phyloP scores from a whole-genome alignment of 2,329 filamentous ascomycete species.

The Aureobasidium pullulans region DNA sequence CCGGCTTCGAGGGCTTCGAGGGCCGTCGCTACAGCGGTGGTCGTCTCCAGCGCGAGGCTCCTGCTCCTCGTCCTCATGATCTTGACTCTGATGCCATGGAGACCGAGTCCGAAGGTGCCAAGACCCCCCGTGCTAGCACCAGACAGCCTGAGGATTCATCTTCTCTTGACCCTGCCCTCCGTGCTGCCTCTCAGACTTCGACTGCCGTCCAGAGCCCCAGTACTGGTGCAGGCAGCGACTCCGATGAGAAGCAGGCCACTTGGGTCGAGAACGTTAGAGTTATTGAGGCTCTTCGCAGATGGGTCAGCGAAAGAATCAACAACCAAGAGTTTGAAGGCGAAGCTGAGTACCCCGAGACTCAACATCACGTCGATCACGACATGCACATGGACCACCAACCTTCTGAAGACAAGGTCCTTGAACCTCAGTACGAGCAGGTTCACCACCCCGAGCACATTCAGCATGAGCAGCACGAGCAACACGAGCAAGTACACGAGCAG shows the following conservation, averaged over 20 bases:
- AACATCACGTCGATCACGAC: constrained; percentile 10
- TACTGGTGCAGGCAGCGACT: constrained; percentile 22
- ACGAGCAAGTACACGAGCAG: neutral
- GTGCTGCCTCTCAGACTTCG: constrained; percentile 20
- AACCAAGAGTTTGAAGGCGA: constrained; percentile 43
- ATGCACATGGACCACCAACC: constrained; percentile 15
- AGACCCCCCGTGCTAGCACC: constrained; percentile 27
- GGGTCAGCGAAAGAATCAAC: constrained; percentile 49
- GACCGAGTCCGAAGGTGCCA: constrained; percentile 31
- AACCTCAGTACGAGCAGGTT: constrained; percentile 5
- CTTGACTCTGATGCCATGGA: constrained; percentile 36
- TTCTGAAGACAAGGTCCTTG: constrained; percentile 6
- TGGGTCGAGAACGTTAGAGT: constrained; percentile 61
- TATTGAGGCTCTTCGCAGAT: constrained; percentile 52
- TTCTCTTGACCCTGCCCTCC: constrained; percentile 31
- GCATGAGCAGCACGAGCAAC: neutral
- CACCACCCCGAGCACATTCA: neutral
- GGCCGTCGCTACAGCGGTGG: constrained; percentile 56
- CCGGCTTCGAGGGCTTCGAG: constrained; percentile 53
- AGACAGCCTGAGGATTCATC: constrained; percentile 25
- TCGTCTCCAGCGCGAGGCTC: constrained; percentile 49
- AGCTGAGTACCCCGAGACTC: constrained; percentile 20
- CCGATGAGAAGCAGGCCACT: constrained; percentile 42
- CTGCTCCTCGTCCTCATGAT: constrained; percentile 34
- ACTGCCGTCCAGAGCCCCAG: constrained; percentile 20